Evolutionary conservation across 805 yeast species (phyloP), one percentile per base, ranked within the genome.

Genomic region (Barnettozyma californica): DNA sequence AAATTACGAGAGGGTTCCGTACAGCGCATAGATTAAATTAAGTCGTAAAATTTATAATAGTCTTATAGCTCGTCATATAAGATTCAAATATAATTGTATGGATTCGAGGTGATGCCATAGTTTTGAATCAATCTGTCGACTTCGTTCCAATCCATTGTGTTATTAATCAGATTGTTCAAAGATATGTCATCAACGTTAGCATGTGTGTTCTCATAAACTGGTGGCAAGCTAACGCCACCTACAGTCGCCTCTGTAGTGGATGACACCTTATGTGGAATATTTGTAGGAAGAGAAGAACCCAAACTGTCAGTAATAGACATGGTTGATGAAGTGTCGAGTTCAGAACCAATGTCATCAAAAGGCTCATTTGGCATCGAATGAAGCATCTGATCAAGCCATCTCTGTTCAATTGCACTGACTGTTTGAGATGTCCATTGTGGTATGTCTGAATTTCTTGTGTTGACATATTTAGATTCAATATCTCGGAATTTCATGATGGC

Each of bases 351-450:
- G 7, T n/a, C 33, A 33, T 14, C 21, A 5, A 21, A 16, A 14
- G 29, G 23, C 8, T 9, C 18, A 3, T 42, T 29, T 11, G 37
- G 25, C 18, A 19, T 23, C 23, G 29, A 39, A 14, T 18, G 21
- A 9, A 53, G n/a, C 37, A 56, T 52, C 44, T 57, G 59, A 11
- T 57, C 57, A 13, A 60, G 33, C 63, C 63, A 60, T 31, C 47
- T 52, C 19, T 47, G 51, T 34, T 58, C 59, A 20, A 44, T 51
- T 9, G 53, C 55, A 34, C n/a, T 49, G 8, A 55, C 34, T n/a
- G 47, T 20, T 10, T 51, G 43, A 2, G 47, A 13, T 18, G 42
- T 41, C 51, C 48, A 47, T 5, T 53, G 51, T 1, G 49, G 23
- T 5, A 34, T 11, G 9, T 37, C 40, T 14, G 25, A 31, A 8